Percentiles rank a stretch among this genome's conserved stretches.
Conservation (phyloP, 768 basidiomycete species). For the Suillus discolor region DNA sequence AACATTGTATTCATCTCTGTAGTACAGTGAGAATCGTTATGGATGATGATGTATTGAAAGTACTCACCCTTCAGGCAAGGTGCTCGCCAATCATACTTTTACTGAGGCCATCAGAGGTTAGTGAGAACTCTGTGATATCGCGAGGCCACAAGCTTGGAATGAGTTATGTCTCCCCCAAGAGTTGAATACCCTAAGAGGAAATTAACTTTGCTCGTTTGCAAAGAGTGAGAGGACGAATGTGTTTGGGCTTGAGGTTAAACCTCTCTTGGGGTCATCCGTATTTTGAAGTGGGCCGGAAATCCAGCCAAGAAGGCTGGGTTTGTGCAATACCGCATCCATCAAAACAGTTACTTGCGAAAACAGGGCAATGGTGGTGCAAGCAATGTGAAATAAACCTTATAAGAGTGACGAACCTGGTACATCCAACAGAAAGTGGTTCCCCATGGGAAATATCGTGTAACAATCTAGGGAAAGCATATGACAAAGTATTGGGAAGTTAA, state of each 20-base stretch:
- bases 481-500: neutral
- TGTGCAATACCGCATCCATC: constrained; percentile 18
- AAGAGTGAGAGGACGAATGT: constrained; percentile 48
- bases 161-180: constrained; percentile 85
- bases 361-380: constrained; percentile 28
- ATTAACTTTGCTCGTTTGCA: neutral
- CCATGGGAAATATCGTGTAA: constrained; percentile 17
- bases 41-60: neutral
- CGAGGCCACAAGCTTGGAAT: constrained; percentile 71
- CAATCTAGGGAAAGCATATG: constrained; percentile 18
- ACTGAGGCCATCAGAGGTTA: constrained; percentile 88
- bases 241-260: constrained; percentile 99
- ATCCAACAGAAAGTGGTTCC: constrained; percentile 32
- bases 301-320: constrained; percentile 13
- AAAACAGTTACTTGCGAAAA: constrained; percentile 27
- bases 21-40: constrained; percentile 3
- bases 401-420: constrained; percentile 40
- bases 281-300: no score
- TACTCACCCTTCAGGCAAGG: constrained; percentile 90
- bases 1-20: constrained; percentile 85
- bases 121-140: constrained; percentile 87
- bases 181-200: constrained; percentile 75
- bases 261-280: constrained; percentile 49
- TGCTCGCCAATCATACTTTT: constrained; percentile 99
- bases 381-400: constrained; percentile 22